These are phyloP conservation scores for Trichoderma citrinoviride DNA, from an alignment of 2,329 filamentous ascomycete species.

Conservation along the genomic window DNA sequence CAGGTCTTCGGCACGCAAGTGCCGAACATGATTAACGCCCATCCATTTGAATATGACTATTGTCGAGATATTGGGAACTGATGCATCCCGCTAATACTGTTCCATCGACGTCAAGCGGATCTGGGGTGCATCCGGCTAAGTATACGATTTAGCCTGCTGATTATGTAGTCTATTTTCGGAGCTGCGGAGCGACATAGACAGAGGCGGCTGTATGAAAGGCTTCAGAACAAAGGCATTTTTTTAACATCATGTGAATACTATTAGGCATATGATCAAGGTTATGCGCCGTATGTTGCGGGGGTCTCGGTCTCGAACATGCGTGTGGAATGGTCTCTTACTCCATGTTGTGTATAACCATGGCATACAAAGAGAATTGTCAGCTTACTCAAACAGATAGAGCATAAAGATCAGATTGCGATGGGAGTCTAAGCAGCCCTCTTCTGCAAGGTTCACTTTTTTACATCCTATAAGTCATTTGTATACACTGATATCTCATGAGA, in stretches of 20 bases:
- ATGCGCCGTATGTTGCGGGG: background rate
- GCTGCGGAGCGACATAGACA: slow-evolving; percentile 2
- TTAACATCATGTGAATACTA: background rate
- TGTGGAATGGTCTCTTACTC: background rate
- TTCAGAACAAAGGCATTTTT: background rate
- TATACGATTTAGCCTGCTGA: slow-evolving; percentile 14
- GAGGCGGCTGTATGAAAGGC: background rate
- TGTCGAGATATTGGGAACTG: background rate
- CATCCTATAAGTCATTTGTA: too few relatives aligned
- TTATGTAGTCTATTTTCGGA: background rate
- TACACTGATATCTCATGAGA: too few relatives aligned
- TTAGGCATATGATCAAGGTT: background rate
- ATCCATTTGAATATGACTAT: background rate
- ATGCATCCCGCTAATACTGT: background rate
- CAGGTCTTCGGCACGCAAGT: slow-evolving; percentile 1
- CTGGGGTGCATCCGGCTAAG: slow-evolving; percentile 17
- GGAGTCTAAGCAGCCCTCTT: too few relatives aligned
- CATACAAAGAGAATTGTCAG: too few relatives aligned
- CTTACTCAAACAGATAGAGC: background rate
- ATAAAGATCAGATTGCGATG: too few relatives aligned
- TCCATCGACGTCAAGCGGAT: background rate
- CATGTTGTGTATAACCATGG: background rate
- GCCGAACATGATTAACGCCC: background rate
- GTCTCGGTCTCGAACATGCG: background rate
- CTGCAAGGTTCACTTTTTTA: too few relatives aligned